Evolutionary conservation across 2,329 filamentous ascomycete genomes (phyloP).

Genomic region (Pyrenochaeta sp.): DNA sequence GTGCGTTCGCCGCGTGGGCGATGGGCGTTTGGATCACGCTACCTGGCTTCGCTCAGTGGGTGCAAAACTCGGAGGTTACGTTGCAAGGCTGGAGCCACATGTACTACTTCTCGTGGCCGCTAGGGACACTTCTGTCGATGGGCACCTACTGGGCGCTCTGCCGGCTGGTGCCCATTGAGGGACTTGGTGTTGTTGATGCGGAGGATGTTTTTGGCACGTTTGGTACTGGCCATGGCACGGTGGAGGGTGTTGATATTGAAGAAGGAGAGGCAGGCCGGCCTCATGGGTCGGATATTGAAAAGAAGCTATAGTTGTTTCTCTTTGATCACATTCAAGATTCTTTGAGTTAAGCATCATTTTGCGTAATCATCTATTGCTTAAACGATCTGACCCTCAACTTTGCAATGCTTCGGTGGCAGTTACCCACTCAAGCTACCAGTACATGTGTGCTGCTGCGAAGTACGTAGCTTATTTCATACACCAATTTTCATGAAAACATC

Average conservation of each 20-base stretch:
- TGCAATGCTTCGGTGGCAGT: too few species aligned
- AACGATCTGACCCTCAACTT: too few species aligned
- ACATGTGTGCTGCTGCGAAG: too few species aligned
- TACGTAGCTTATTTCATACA: too few species aligned
- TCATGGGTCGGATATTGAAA: background rate
- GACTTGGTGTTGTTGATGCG: background rate
- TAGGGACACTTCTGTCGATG: slow-evolving; percentile 3
- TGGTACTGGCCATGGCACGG: background rate
- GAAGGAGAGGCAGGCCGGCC: background rate
- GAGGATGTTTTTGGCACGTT: background rate
- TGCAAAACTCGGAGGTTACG: background rate
- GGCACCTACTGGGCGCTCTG: background rate
- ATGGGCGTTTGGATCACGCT: slow-evolving; percentile 1
- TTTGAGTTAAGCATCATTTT: too few species aligned
- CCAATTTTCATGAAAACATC: too few species aligned
- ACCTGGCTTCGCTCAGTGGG: background rate
- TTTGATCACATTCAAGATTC: too few species aligned
- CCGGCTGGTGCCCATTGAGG: background rate
- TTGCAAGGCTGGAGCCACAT: slow-evolving; percentile 1
- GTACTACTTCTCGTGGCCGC: background rate
- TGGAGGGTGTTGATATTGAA: background rate
- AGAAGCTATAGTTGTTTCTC: background rate
- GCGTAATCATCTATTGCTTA: too few species aligned
- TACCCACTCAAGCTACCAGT: too few species aligned
- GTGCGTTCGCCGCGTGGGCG: slow-evolving; percentile 53